phyloP scores from a whole-genome alignment of 495 filamentous ascomycete species.

The Penicillium tannophilum region DNA sequence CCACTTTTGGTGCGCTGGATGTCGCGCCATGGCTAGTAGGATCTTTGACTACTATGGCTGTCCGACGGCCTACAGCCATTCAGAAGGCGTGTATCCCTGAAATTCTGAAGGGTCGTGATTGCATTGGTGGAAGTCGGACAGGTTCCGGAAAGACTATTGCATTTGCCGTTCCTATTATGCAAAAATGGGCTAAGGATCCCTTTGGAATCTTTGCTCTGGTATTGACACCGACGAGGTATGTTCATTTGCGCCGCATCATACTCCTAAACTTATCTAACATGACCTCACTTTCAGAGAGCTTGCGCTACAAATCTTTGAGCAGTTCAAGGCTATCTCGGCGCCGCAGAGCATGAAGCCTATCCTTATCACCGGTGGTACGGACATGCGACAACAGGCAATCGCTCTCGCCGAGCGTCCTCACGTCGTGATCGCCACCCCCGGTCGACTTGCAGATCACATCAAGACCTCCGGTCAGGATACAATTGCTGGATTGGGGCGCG shows the following conservation, averaged over 20 bases:
- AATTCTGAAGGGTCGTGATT: constrained; percentile 87
- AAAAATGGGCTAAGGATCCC: constrained; percentile 91
- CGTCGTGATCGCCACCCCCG: constrained; percentile 91
- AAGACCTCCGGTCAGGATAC: constrained; percentile 88
- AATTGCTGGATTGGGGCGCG: constrained; percentile 72
- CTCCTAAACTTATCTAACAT: background rate
- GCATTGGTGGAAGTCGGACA: constrained; percentile 90
- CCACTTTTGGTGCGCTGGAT: constrained; percentile 72
- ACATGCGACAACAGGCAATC: constrained; percentile 90
- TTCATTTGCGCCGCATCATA: constrained; percentile 1
- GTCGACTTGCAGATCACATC: constrained; percentile 93
- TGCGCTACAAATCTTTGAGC: constrained; percentile 93
- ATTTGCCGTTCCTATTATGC: constrained; percentile 90
- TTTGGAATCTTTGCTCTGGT: constrained; percentile 87
- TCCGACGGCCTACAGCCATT: constrained; percentile 86
- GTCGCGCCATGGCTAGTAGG: constrained; percentile 89
- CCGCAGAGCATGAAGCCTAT: constrained; percentile 82
- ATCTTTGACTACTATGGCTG: constrained; percentile 82
- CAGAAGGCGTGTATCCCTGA: constrained; percentile 89
- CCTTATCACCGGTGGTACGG: constrained; percentile 86
- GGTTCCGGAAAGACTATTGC: constrained; percentile 99
- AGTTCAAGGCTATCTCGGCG: constrained; percentile 87
- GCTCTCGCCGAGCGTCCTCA: constrained; percentile 80
- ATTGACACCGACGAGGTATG: constrained; percentile 82
- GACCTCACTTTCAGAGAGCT: constrained; percentile 62